A percentile compares a stretch with the other conserved stretches of the same genome.
Conservation (phyloP, 1,139 yeast genomes). For the Hyphopichia burtonii region DNA sequence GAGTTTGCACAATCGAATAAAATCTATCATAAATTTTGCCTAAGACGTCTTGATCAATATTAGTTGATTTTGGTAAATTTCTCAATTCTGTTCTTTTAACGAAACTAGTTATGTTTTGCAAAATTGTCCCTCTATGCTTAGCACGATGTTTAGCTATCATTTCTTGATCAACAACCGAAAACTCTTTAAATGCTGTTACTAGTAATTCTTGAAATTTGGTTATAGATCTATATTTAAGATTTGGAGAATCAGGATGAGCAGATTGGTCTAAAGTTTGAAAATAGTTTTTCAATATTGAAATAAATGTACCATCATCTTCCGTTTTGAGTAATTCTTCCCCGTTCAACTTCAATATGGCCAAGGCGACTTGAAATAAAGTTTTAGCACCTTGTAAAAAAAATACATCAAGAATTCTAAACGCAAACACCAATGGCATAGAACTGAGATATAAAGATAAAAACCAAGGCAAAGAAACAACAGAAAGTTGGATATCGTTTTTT, state of each 20-base stretch:
- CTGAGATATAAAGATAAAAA: constrained; percentile 85
- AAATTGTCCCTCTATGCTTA: constrained; percentile 72
- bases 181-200: constrained; percentile 91
- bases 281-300: constrained; percentile 79
- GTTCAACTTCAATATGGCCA: constrained; percentile 82
- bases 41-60: constrained; percentile 57
- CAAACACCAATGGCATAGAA: constrained; percentile 92
- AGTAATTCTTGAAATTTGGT: constrained; percentile 88
- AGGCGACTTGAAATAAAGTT: constrained; percentile 87
- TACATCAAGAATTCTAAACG: constrained; percentile 88
- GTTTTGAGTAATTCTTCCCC: constrained; percentile 79
- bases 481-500: constrained; percentile 82
- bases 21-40: constrained; percentile 82
- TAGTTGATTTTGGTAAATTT: constrained; percentile 71
- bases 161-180: constrained; percentile 74
- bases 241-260: constrained; percentile 72
- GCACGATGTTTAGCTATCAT: constrained; percentile 67
- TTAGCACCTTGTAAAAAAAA: constrained; percentile 89
- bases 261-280: constrained; percentile 77
- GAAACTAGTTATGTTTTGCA: constrained; percentile 82
- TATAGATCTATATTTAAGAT: constrained; percentile 61
- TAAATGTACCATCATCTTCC: constrained; percentile 91
- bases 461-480: constrained; percentile 96
- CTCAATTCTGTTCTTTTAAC: constrained; percentile 90
- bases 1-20: constrained; percentile 70